These are phyloP conservation scores for Bathelium albidoporum DNA, from an alignment of 495 filamentous ascomycete species.

Conservation along the genomic window DNA sequence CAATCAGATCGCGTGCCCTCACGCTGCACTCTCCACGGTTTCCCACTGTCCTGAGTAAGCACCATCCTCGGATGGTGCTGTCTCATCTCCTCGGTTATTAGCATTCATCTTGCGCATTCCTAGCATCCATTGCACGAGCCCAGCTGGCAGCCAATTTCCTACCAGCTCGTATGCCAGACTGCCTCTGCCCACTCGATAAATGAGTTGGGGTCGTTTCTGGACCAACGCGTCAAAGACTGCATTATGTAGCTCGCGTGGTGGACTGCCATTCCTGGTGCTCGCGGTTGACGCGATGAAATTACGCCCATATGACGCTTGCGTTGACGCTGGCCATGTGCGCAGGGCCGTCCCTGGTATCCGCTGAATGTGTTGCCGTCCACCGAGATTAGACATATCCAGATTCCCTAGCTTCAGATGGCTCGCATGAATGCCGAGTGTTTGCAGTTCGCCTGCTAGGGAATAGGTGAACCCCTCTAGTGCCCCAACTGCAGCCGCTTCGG, in stretches of 20 bases:
- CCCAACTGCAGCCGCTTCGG: slow-evolving; percentile 67
- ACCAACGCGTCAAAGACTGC: slow-evolving; percentile 81
- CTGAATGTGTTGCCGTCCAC: slow-evolving; percentile 32
- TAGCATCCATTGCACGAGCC: slow-evolving; percentile 82
- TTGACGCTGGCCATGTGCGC: slow-evolving; percentile 20
- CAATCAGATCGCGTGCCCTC: not conserved
- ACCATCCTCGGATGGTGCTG: not conserved
- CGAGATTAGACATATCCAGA: slow-evolving; percentile 51
- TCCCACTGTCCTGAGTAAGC: not conserved
- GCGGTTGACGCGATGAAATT: slow-evolving; percentile 44
- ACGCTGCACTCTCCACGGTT: not conserved
- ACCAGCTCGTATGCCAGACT: slow-evolving; percentile 75
- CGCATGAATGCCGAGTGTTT: slow-evolving; percentile 58
- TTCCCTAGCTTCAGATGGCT: slow-evolving; percentile 79
- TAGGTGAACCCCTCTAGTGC: slow-evolving; percentile 72
- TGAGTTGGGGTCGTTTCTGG: slow-evolving; percentile 36
- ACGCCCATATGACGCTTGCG: slow-evolving; percentile 22
- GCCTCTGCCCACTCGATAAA: slow-evolving; percentile 70
- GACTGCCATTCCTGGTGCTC: slow-evolving; percentile 47
- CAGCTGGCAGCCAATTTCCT: slow-evolving; percentile 69
- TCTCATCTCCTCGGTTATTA: slow-evolving; percentile 1
- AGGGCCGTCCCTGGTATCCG: slow-evolving; percentile 20
- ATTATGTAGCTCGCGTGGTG: slow-evolving; percentile 65
- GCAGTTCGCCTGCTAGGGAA: slow-evolving; percentile 66
- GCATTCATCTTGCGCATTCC: slow-evolving; percentile 29